A percentile compares a stretch with the other conserved stretches of the same genome.
These are phyloP conservation scores for Cyberlindnera saturnus DNA, from an alignment of 805 yeast species.

Conservation along the genomic window DNA sequence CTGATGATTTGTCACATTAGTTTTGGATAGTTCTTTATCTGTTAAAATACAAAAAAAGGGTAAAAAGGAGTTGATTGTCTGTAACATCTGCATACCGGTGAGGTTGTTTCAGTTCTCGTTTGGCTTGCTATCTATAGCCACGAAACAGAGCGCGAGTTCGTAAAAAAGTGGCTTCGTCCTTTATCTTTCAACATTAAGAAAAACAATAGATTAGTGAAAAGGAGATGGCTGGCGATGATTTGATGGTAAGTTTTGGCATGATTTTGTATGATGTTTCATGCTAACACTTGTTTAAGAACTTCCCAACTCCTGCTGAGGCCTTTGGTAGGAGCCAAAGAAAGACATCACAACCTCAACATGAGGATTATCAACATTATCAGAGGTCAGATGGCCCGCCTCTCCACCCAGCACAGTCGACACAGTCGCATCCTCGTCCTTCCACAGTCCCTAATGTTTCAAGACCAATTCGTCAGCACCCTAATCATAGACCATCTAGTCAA, in stretches of 20 bases:
- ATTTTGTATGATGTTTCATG: neutral
- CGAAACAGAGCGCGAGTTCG: too few species aligned
- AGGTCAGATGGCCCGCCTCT: constrained; percentile 5
- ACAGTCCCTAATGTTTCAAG: neutral
- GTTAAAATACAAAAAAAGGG: neutral
- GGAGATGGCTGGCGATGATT: constrained; percentile 33
- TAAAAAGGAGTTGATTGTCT: neutral
- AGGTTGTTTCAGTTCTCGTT: neutral
- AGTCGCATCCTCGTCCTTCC: neutral
- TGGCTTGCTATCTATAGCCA: too few species aligned
- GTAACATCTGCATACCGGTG: too few species aligned
- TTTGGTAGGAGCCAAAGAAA: constrained; percentile 16
- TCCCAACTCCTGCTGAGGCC: constrained; percentile 27
- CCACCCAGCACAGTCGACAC: constrained; percentile 3
- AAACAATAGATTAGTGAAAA: too few species aligned
- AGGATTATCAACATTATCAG: neutral
- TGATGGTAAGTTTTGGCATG: constrained; percentile 12
- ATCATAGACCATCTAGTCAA: neutral
- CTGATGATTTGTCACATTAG: neutral
- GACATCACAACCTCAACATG: neutral
- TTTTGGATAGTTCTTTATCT: constrained; percentile 1
- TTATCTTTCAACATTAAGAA: too few species aligned
- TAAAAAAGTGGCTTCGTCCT: too few species aligned
- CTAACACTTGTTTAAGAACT: constrained; percentile 16
- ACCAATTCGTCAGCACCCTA: neutral